Evolutionary conservation across 345 rosid genomes (phyloP).

Genomic region (Aurinia saxatilis): DNA sequence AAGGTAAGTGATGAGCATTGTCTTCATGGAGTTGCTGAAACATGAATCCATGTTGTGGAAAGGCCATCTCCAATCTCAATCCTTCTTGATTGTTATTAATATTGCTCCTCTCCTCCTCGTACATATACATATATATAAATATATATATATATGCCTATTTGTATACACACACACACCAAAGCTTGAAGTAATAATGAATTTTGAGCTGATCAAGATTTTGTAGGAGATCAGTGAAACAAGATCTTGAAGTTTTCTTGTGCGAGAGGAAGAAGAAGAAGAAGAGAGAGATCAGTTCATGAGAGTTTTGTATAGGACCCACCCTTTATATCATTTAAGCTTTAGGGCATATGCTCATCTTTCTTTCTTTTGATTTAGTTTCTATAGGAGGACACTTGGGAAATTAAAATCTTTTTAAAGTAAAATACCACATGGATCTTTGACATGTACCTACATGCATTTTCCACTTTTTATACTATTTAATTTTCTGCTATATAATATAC

Average conservation of each 20-base stretch:
- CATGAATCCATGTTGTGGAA: slow-evolving; percentile 63
- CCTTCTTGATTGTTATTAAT: slow-evolving; percentile 16
- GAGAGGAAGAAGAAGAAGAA: not conserved
- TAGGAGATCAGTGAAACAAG: not conserved
- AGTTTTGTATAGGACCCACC: slow-evolving; percentile 27
- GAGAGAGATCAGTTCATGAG: slow-evolving; percentile 20
- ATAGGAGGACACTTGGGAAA: slow-evolving; percentile 7
- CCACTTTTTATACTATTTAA: slow-evolving; percentile 14
- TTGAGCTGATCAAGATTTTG: not conserved
- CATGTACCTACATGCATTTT: slow-evolving; percentile 7
- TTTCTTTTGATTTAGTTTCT: slow-evolving; percentile 13
- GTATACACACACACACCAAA: too few relatives aligned
- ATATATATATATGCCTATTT: too few relatives aligned
- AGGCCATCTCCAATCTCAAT: slow-evolving; percentile 48
- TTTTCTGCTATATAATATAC: slow-evolving; percentile 4
- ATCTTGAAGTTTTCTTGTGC: slow-evolving; percentile 7
- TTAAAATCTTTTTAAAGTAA: not conserved
- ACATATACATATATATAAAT: slow-evolving; percentile 22
- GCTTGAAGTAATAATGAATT: not conserved
- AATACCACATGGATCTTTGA: slow-evolving; percentile 24
- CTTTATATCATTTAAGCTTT: slow-evolving; percentile 25
- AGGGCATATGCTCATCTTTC: slow-evolving; percentile 23
- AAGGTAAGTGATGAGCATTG: slow-evolving; percentile 45
- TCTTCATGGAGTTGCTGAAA: slow-evolving; percentile 63
- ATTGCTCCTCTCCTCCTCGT: slow-evolving; percentile 21